These are phyloP conservation scores for Penicillium cosmopolitanum DNA, from an alignment of 495 filamentous ascomycete species.

Conservation along the genomic window DNA sequence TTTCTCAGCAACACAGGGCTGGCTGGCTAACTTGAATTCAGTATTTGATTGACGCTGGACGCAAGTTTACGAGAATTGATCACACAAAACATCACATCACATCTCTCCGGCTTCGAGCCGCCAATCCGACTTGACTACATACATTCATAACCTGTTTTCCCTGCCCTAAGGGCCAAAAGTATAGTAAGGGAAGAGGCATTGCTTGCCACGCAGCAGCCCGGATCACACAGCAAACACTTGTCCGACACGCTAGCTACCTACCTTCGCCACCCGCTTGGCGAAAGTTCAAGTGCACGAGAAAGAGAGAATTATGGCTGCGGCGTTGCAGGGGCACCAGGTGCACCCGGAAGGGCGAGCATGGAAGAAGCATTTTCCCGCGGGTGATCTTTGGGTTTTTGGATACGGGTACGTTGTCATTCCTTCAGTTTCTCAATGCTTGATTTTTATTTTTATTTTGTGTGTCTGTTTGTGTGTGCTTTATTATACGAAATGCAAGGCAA, in stretches of 20 bases:
- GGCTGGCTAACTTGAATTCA: too few relatives aligned
- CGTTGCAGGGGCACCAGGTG: conserved; percentile 28
- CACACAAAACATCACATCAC: conserved; percentile 1
- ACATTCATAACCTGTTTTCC: not conserved
- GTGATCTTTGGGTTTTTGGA: conserved; percentile 88
- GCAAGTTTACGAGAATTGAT: conserved; percentile 2
- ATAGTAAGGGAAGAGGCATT: too few relatives aligned
- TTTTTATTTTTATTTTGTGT: not conserved
- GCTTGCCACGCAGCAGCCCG: too few relatives aligned
- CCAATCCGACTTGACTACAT: not conserved
- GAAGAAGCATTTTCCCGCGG: conserved; percentile 46
- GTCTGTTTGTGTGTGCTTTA: too few relatives aligned
- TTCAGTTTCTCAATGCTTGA: not conserved
- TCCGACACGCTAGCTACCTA: not conserved
- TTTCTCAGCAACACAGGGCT: conserved; percentile 15
- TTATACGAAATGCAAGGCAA: too few relatives aligned
- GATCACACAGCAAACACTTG: not conserved
- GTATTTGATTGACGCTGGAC: too few relatives aligned
- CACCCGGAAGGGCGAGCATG: conserved; percentile 44
- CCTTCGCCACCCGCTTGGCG: not conserved
- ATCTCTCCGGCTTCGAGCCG: not conserved
- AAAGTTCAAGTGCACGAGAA: not conserved
- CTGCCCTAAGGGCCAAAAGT: too few relatives aligned
- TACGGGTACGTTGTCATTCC: conserved; percentile 69
- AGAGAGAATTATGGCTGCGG: conserved; percentile 25